Evolutionary conservation across 202 grass and related monocot species (phyloP).

Genomic region (Panicum virgatum): DNA sequence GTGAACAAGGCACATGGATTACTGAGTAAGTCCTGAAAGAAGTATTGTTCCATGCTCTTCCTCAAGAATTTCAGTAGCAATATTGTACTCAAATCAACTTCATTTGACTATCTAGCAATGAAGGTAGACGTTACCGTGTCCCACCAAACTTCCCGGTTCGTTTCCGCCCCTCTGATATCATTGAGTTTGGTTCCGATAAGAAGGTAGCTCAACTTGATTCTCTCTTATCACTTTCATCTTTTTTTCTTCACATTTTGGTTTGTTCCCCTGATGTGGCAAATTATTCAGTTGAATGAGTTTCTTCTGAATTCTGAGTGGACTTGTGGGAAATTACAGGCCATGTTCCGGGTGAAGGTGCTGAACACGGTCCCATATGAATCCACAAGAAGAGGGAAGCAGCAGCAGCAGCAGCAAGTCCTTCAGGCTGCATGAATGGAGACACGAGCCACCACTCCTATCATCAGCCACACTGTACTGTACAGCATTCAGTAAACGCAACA

Average conservation of each 20-base stretch:
- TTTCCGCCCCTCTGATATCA: constrained; percentile 68
- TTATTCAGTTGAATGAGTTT: background rate
- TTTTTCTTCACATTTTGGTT: background rate
- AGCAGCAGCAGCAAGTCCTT: constrained; percentile 41
- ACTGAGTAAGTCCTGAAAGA: constrained; percentile 63
- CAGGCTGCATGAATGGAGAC: constrained; percentile 62
- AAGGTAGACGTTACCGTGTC: constrained; percentile 62
- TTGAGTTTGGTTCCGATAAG: constrained; percentile 86
- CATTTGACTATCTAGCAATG: constrained; percentile 57
- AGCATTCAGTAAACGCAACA: constrained; percentile 41
- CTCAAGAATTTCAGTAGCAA: background rate
- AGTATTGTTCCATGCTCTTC: background rate
- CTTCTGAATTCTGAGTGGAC: background rate
- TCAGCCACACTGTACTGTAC: constrained; percentile 44
- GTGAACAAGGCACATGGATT: constrained; percentile 87
- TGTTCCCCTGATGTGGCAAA: background rate
- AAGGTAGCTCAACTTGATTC: constrained; percentile 50
- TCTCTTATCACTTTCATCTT: background rate
- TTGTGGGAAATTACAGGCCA: constrained; percentile 45
- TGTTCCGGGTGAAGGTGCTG: constrained; percentile 85
- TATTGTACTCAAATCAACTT: constrained; percentile 25
- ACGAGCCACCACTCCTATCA: background rate
- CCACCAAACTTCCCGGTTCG: constrained; percentile 82
- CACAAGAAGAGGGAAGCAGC: constrained; percentile 19
- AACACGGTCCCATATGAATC: constrained; percentile 62